phyloP scores from a whole-genome alignment of 164 flowering plant species.

The Chloranthus sessilifolius region DNA sequence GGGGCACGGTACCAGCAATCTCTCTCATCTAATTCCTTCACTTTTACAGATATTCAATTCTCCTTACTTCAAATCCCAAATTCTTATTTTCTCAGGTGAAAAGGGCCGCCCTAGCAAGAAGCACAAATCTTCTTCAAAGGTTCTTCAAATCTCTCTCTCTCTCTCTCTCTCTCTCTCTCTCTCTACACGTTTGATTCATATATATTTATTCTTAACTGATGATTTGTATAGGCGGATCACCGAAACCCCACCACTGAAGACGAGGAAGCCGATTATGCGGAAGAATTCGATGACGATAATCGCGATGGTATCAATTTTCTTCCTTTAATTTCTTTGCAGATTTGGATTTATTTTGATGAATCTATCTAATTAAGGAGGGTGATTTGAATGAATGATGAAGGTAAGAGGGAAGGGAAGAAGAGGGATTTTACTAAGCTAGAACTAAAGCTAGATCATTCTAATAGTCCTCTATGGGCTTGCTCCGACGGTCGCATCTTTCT shows the following conservation, averaged over 20 bases:
- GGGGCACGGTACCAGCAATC: slow-evolving; percentile 9
- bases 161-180: not conserved
- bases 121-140: slow-evolving; percentile 38
- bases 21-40: not conserved
- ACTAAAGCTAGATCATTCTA: slow-evolving; percentile 79
- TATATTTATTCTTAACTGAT: too few species aligned
- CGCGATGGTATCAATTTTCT: slow-evolving; percentile 19
- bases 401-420: slow-evolving; percentile 50
- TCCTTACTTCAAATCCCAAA: not conserved
- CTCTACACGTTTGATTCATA: not conserved
- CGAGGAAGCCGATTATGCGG: slow-evolving; percentile 19
- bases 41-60: not conserved
- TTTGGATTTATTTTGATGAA: not conserved
- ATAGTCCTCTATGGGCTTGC: slow-evolving; percentile 95
- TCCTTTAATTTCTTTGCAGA: not conserved
- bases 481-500: slow-evolving; percentile 93
- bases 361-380: not conserved
- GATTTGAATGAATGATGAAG: slow-evolving; percentile 12
- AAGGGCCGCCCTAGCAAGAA: slow-evolving; percentile 47
- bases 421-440: slow-evolving; percentile 82
- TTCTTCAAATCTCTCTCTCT: slow-evolving; percentile 3
- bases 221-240: slow-evolving; percentile 21
- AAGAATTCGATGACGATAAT: slow-evolving; percentile 26
- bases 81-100: slow-evolving; percentile 39
- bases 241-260: slow-evolving; percentile 15